These are phyloP conservation scores for Fusarium aywerte DNA, from an alignment of 2,329 filamentous ascomycete genomes.

Conservation along the genomic window DNA sequence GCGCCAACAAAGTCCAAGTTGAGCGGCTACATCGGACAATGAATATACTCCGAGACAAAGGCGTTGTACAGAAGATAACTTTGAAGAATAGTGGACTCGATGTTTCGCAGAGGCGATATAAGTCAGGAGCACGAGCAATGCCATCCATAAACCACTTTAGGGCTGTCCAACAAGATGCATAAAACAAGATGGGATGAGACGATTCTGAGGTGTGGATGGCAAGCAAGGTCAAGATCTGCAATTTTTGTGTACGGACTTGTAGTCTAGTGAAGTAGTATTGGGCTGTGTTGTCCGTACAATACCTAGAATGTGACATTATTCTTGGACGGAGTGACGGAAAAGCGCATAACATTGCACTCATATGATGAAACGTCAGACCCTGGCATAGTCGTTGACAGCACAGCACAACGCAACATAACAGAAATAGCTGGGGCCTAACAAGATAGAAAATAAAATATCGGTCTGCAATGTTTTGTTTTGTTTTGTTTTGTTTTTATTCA, in stretches of 20 bases:
- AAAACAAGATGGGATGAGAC: slow-evolving; percentile 23
- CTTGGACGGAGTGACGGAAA: slow-evolving; percentile 3
- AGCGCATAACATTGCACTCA: slow-evolving; percentile 33
- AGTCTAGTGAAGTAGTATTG: slow-evolving; percentile 1
- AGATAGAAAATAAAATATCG: slow-evolving; percentile 13
- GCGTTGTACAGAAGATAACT: slow-evolving; percentile 8
- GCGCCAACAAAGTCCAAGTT: background rate
- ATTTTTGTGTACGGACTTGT: background rate
- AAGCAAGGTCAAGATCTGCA: slow-evolving; percentile 16
- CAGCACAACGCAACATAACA: slow-evolving; percentile 13
- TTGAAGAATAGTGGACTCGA: slow-evolving; percentile 3
- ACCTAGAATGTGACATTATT: background rate
- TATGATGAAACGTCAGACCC: slow-evolving; percentile 38
- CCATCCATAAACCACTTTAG: slow-evolving; percentile 1
- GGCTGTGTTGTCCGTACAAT: background rate
- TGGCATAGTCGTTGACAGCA: slow-evolving; percentile 36
- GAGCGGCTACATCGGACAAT: slow-evolving; percentile 9
- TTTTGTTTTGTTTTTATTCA: too few species aligned
- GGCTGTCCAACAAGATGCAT: slow-evolving; percentile 35
- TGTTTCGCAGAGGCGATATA: slow-evolving; percentile 19
- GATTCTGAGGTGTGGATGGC: slow-evolving; percentile 16
- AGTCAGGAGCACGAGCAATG: slow-evolving; percentile 13
- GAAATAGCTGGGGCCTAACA: slow-evolving; percentile 13
- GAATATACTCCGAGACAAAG: slow-evolving; percentile 6
- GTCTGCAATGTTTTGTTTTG: slow-evolving; percentile 33